Percentiles rank a stretch among this genome's conserved stretches.
These are phyloP conservation scores for Saccharomyces pastorianus DNA, from an alignment of 1,139 yeast genomes.

Conservation along the genomic window DNA sequence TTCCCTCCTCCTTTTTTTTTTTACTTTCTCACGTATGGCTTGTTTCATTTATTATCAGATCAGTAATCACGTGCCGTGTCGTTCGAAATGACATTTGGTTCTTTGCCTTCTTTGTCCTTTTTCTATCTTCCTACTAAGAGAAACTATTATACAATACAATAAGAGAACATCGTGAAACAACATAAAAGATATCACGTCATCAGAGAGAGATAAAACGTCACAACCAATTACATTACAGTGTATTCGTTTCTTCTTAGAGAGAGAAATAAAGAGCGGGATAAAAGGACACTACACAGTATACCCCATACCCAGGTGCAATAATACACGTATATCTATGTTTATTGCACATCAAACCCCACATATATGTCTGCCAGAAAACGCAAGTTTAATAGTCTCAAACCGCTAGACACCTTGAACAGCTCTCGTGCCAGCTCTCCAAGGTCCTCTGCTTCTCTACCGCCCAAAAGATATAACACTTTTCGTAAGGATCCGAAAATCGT, in stretches of 20 bases:
- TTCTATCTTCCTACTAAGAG: neutral
- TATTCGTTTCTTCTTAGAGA: neutral
- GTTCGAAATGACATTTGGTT: neutral
- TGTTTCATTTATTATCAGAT: neutral
- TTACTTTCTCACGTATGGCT: neutral
- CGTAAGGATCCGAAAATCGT: constrained; percentile 9
- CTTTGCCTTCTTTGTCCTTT: neutral
- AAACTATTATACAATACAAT: neutral
- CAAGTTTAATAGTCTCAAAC: neutral
- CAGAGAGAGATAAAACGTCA: neutral
- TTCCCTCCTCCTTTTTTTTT: neutral
- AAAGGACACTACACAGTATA: neutral
- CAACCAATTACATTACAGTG: neutral
- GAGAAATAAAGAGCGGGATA: neutral
- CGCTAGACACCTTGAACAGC: neutral
- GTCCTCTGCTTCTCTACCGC: neutral
- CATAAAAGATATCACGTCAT: neutral
- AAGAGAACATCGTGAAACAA: neutral
- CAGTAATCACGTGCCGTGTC: neutral
- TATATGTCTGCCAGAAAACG: constrained; percentile 1
- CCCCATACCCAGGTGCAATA: neutral
- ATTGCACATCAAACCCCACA: neutral
- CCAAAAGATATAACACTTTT: constrained; percentile 10
- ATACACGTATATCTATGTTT: neutral
- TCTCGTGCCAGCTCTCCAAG: neutral